phyloP scores from a whole-genome alignment of 1,139 yeast species.

The Yamadazyma buinensis region DNA sequence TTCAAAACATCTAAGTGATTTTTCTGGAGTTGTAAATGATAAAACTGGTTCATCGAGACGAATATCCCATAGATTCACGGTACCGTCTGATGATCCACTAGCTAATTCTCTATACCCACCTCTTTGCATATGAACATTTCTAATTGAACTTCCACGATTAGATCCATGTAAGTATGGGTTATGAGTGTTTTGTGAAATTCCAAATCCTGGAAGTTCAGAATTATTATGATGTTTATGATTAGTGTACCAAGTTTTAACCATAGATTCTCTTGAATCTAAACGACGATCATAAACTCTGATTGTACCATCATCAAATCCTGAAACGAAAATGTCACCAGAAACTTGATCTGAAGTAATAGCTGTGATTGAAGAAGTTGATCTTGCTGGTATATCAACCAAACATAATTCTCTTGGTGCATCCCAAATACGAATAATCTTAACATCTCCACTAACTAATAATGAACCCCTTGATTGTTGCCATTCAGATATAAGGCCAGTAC shows the following conservation, averaged over 20 bases:
- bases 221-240: neutral
- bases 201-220: slow-evolving; percentile 10
- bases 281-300: slow-evolving; percentile 89
- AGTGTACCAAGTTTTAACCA: slow-evolving; percentile 75
- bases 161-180: slow-evolving; percentile 33
- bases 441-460: slow-evolving; percentile 90
- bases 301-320: slow-evolving; percentile 94
- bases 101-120: slow-evolving; percentile 92
- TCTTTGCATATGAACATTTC: slow-evolving; percentile 90
- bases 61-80: slow-evolving; percentile 87
- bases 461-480: slow-evolving; percentile 98
- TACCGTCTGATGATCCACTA: slow-evolving; percentile 81
- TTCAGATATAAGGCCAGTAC: slow-evolving; percentile 82
- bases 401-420: slow-evolving; percentile 94
- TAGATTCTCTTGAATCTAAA: slow-evolving; percentile 76
- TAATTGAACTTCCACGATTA: slow-evolving; percentile 39
- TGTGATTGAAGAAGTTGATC: slow-evolving; percentile 87
- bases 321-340: slow-evolving; percentile 85
- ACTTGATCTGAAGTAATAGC: slow-evolving; percentile 92
- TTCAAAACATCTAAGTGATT: slow-evolving; percentile 68
- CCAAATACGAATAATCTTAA: slow-evolving; percentile 87
- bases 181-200: neutral
- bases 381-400: slow-evolving; percentile 82
- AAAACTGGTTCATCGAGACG: slow-evolving; percentile 69
- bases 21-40: slow-evolving; percentile 54